These are phyloP conservation scores for Podosphaera xanthii DNA, from an alignment of 2,329 filamentous ascomycete species.

Conservation along the genomic window DNA sequence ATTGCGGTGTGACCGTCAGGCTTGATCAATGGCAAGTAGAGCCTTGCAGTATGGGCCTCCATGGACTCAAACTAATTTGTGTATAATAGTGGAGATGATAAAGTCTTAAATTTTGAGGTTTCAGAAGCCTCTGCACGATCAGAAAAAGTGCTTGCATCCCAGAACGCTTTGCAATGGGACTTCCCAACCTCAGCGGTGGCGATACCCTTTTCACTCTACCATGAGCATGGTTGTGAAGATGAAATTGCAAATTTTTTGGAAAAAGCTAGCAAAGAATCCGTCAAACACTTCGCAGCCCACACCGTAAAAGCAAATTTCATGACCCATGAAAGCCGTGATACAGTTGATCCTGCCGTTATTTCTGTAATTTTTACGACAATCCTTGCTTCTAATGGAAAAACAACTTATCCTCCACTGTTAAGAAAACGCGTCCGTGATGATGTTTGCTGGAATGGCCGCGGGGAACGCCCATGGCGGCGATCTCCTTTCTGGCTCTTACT, in stretches of 20 bases:
- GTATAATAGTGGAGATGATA: slow-evolving; percentile 6
- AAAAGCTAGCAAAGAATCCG: slow-evolving; percentile 27
- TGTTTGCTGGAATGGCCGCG: slow-evolving; percentile 21
- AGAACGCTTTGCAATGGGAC: slow-evolving; percentile 29
- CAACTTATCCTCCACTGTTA: slow-evolving; percentile 18
- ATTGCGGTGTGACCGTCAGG: slow-evolving; percentile 23
- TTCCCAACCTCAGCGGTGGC: slow-evolving; percentile 32
- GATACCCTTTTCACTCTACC: slow-evolving; percentile 20
- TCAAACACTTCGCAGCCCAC: slow-evolving; percentile 28
- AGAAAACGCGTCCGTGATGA: slow-evolving; percentile 40
- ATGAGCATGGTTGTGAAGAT: slow-evolving; percentile 22
- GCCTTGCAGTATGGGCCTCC: slow-evolving; percentile 2
- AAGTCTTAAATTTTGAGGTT: slow-evolving; percentile 27
- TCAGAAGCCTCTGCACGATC: slow-evolving; percentile 35
- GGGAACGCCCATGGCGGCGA: slow-evolving; percentile 35
- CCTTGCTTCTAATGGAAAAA: slow-evolving; percentile 28
- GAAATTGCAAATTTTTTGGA: slow-evolving; percentile 29
- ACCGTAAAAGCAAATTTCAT: slow-evolving; percentile 26
- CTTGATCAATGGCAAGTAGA: slow-evolving; percentile 15
- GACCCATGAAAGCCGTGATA: slow-evolving; percentile 32
- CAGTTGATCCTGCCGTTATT: slow-evolving; percentile 31
- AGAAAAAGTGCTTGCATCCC: slow-evolving; percentile 26
- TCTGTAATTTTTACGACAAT: slow-evolving; percentile 36
- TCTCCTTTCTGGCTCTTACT: slow-evolving; percentile 38
- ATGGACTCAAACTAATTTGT: slow-evolving; percentile 4